These are phyloP conservation scores for Salvia sclarea DNA, from an alignment of 305 asterid genomes.

Conservation along the genomic window DNA sequence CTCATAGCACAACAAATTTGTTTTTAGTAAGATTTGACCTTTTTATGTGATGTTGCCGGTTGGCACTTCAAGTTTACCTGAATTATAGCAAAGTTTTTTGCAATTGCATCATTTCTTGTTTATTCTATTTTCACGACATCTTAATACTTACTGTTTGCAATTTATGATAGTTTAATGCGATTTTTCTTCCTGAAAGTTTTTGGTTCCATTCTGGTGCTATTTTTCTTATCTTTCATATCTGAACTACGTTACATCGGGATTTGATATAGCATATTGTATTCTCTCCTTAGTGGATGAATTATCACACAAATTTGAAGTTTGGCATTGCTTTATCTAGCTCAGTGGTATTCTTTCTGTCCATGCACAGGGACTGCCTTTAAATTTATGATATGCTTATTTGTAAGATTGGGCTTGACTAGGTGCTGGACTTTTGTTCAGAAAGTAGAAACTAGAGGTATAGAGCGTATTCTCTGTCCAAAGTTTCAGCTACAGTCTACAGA, in stretches of 20 bases:
- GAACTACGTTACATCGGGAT: not conserved
- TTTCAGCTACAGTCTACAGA: constrained; percentile 14
- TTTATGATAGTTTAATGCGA: not conserved
- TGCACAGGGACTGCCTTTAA: not conserved
- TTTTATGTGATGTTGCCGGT: constrained; percentile 14
- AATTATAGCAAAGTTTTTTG: not conserved
- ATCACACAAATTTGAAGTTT: not conserved
- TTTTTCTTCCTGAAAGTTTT: not conserved
- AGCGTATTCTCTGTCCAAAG: constrained; percentile 6
- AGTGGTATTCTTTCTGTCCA: not conserved
- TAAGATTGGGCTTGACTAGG: constrained; percentile 24
- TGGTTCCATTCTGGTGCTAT: not conserved
- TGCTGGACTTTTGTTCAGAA: constrained; percentile 19
- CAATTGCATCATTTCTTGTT: not conserved
- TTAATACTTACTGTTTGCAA: not conserved
- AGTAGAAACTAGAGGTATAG: constrained; percentile 21
- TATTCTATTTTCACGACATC: not conserved
- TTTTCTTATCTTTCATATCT: not conserved
- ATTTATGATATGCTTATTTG: not conserved
- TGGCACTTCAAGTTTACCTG: constrained; percentile 9
- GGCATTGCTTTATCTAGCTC: not conserved
- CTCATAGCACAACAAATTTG: too few species aligned
- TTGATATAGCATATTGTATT: constrained; percentile 5
- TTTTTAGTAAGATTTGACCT: not conserved
- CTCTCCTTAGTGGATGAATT: not conserved